Evolutionary conservation across 2,329 filamentous ascomycete species (phyloP), one percentile per base, ranked within the genome.

Genomic region (Talaromyces sp.): DNA sequence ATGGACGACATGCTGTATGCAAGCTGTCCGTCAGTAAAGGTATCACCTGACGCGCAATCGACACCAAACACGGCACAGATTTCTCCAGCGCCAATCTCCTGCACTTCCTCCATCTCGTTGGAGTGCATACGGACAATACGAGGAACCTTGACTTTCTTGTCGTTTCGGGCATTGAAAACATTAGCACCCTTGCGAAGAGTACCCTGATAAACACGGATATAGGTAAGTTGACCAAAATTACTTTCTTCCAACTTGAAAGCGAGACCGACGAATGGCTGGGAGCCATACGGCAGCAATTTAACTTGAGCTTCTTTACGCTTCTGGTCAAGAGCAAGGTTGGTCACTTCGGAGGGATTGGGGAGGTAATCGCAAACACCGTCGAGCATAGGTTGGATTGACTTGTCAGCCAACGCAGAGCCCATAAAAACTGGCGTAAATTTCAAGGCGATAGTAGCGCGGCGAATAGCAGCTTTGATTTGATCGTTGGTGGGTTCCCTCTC

Each of bases 221-320:
- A 99, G 63, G 95, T 99, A 75, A 99, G 86, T 79, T 99, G 95
- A 50, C 95, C 95, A 73, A 96, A 99, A 78, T 96, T 97, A 81
- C 94, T 96, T 81, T 99, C 95, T 84, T 99, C 95, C 24, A 99
- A 88, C 84, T 99, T 99, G 85, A 99, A 99, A 10, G 95, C 95
- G 68, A 99, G 84, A 59, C 95, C 95, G 64, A 97, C 93, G 74
- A 98, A 97, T 0, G 95, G 95, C 27, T 97, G 83, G 24, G 91
- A 90, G 79, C 96, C 95, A 82, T 98, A 97, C 1, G 94, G 93
- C 19, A 97, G 88, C 64, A 99, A 87, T 76, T 94, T 90, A 66
- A 97, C 93, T 2, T 88, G 85, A 58, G 88, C 86, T 78, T 99
- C 95, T 50, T 83, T 83, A 72, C 90, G 87, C 74, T 88, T 87